Percentiles rank a stretch among this genome's conserved stretches.
Evolutionary conservation across 371 early-diverging fungal genomes (phyloP).

Genomic region (Mucor saturninus): DNA sequence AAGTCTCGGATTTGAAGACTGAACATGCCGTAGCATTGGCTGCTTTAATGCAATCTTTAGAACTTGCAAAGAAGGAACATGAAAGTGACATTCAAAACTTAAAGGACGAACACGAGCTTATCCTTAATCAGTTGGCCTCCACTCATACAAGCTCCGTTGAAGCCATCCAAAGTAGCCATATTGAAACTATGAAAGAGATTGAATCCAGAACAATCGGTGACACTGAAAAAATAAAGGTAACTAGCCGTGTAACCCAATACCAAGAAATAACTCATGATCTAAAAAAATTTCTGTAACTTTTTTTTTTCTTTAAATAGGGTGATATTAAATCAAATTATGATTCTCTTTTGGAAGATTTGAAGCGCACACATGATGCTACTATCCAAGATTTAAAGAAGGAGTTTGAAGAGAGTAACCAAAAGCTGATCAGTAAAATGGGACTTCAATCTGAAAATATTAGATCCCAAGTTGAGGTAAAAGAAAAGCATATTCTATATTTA

Average conservation of each 20-base stretch:
- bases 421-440: constrained; percentile 7
- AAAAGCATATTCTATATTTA: constrained; percentile 1
- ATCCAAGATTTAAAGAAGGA: constrained; percentile 15
- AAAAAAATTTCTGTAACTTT: not conserved
- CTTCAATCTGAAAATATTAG: constrained; percentile 22
- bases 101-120: constrained; percentile 17
- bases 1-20: not conserved
- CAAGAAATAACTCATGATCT: constrained; percentile 1
- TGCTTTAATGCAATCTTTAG: not conserved
- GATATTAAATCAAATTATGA: constrained; percentile 24
- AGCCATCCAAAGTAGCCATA: constrained; percentile 34
- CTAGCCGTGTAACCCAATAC: not conserved
- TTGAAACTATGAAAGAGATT: constrained; percentile 20
- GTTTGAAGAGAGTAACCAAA: constrained; percentile 14
- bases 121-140: constrained; percentile 29
- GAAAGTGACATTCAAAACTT: constrained; percentile 13
- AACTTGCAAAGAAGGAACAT: constrained; percentile 3
- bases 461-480: constrained; percentile 30
- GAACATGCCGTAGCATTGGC: not conserved
- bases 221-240: constrained; percentile 32
- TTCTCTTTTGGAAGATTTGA: constrained; percentile 20
- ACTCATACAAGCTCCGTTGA: constrained; percentile 34
- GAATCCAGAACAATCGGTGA: constrained; percentile 25
- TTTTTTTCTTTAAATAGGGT: constrained; percentile 10
- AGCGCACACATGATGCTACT: constrained; percentile 16